Percentiles rank a stretch among this genome's conserved stretches.
Conservation (phyloP, 257 asterid species). For the Parsonsia alboflavescens region DNA sequence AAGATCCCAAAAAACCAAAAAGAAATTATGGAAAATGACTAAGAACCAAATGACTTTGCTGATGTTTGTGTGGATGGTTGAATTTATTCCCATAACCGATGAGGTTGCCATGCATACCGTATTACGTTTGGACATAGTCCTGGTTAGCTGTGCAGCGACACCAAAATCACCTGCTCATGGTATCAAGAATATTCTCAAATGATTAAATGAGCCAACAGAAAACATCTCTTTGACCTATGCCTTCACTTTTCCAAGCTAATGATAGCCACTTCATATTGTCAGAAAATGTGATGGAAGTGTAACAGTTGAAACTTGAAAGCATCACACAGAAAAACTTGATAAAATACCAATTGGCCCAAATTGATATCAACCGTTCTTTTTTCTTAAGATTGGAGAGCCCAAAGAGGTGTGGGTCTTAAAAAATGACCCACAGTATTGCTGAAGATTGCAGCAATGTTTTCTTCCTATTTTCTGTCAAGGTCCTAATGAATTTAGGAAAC, state of each 20-base stretch:
- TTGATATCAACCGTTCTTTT: no score
- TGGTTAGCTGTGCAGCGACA: conserved; percentile 97
- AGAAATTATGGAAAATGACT: not conserved
- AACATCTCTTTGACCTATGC: not conserved
- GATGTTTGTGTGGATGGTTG: not conserved
- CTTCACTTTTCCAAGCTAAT: not conserved
- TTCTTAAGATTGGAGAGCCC: no score
- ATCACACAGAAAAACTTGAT: not conserved
- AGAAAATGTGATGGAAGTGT: not conserved
- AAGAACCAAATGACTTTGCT: not conserved
- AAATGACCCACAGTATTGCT: no score
- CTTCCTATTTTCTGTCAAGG: no score
- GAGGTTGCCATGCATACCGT: conserved; percentile 46
- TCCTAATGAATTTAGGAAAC: no score
- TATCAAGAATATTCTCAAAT: conserved; percentile 14
- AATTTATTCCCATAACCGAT: not conserved
- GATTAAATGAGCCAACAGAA: not conserved
- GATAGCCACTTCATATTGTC: not conserved
- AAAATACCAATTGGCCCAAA: not conserved
- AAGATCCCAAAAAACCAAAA: not conserved
- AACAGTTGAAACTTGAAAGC: not conserved
- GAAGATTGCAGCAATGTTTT: no score
- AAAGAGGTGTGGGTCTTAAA: no score
- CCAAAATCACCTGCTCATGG: conserved; percentile 89
- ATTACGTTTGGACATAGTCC: conserved; percentile 99